phyloP scores from a whole-genome alignment of 2,329 filamentous ascomycete species.

The Fusarium sp. region DNA sequence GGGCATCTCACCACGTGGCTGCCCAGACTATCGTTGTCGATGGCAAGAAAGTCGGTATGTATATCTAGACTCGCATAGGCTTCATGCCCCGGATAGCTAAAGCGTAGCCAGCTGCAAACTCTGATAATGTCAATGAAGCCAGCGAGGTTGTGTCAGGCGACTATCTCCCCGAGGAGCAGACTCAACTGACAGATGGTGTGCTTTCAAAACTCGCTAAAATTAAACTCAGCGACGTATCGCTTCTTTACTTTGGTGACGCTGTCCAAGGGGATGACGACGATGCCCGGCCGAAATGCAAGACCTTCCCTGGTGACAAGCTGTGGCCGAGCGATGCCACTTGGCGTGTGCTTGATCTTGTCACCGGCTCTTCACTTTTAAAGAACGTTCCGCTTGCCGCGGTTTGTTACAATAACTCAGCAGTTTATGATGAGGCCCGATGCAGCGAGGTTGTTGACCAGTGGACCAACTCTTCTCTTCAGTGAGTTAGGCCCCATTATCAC shows the following conservation, averaged over 20 bases:
- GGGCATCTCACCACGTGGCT: conserved; percentile 15
- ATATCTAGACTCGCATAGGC: background rate
- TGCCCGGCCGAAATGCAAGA: conserved; percentile 48
- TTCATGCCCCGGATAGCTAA: too few species aligned
- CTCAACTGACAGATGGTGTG: conserved; percentile 33
- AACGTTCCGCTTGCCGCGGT: conserved; percentile 52
- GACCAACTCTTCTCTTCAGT: conserved; percentile 46
- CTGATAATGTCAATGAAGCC: conserved; percentile 13
- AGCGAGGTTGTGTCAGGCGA: conserved; percentile 30
- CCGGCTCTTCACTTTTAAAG: conserved; percentile 52
- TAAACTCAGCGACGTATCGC: conserved; percentile 17
- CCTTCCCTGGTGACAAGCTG: conserved; percentile 51
- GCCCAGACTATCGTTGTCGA: conserved; percentile 34
- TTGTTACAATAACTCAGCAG: conserved; percentile 49
- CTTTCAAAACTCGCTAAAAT: conserved; percentile 31
- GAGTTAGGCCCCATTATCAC: background rate
- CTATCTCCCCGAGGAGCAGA: conserved; percentile 36
- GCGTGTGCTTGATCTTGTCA: conserved; percentile 55
- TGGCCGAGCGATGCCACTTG: conserved; percentile 51
- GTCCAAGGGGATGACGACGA: background rate
- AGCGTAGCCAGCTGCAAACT: conserved; percentile 17
- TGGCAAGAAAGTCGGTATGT: conserved; percentile 29
- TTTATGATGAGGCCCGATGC: conserved; percentile 51
- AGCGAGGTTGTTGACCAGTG: conserved; percentile 47
- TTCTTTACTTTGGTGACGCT: conserved; percentile 29